Evolutionary conservation across 108 stramenopile genomes (phyloP).

Genomic region (Licmophora abbreviata): DNA sequence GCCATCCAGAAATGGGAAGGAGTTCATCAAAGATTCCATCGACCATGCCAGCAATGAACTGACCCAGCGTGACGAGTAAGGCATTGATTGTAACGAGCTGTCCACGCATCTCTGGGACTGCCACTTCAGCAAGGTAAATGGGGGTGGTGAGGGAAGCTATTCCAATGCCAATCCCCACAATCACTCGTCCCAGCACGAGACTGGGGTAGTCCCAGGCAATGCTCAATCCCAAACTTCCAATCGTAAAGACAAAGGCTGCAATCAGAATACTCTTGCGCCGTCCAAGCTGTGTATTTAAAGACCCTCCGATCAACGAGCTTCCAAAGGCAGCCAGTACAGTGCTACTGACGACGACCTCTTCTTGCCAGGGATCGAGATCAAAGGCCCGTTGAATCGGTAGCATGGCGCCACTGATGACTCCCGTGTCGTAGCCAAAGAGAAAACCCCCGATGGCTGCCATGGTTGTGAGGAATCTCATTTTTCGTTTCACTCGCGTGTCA

Average conservation of each 20-base stretch:
- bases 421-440: slow-evolving; percentile 56
- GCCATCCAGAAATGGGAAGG: slow-evolving; percentile 51
- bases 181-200: slow-evolving; percentile 50
- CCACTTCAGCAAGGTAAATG: slow-evolving; percentile 79
- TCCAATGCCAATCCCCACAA: slow-evolving; percentile 75
- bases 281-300: slow-evolving; percentile 32
- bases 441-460: slow-evolving; percentile 56
- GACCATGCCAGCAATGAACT: slow-evolving; percentile 68
- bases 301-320: slow-evolving; percentile 23
- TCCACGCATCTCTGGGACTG: slow-evolving; percentile 54
- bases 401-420: slow-evolving; percentile 39
- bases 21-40: slow-evolving; percentile 32
- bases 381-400: slow-evolving; percentile 33
- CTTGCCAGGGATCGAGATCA: slow-evolving; percentile 15
- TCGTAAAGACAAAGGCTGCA: slow-evolving; percentile 34
- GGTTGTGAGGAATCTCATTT: slow-evolving; percentile 33
- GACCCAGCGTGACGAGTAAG: slow-evolving; percentile 65
- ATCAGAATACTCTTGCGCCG: slow-evolving; percentile 30
- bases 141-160: slow-evolving; percentile 68
- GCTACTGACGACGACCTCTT: slow-evolving; percentile 44
- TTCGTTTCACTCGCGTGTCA: slow-evolving; percentile 4
- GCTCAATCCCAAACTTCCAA: slow-evolving; percentile 33
- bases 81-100: slow-evolving; percentile 70
- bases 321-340: slow-evolving; percentile 48
- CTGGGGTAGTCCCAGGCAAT: slow-evolving; percentile 20